Evolutionary conservation across 176 grass and related monocot species (phyloP).

Genomic region (Musa schizocarpa): DNA sequence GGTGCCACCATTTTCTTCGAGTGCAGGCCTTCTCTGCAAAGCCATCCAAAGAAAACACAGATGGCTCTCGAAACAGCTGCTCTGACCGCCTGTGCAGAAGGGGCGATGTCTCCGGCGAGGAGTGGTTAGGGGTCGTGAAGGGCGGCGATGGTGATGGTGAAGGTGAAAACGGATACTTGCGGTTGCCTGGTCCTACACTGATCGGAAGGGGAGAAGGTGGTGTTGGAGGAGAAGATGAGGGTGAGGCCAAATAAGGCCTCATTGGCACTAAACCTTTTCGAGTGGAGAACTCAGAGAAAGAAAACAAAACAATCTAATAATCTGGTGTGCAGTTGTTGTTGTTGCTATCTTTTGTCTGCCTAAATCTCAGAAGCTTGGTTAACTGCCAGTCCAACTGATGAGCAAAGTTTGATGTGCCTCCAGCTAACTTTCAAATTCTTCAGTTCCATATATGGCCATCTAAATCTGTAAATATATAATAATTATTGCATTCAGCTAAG

Average conservation of each 20-base stretch:
- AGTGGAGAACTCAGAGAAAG: neutral
- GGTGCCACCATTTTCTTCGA: constrained; percentile 4
- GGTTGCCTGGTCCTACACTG: constrained; percentile 36
- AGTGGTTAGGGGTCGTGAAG: constrained; percentile 16
- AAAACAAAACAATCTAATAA: neutral
- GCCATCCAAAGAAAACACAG: constrained; percentile 26
- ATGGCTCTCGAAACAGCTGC: neutral
- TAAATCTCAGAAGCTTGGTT: no score
- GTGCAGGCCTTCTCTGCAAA: neutral
- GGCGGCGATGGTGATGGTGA: constrained; percentile 31
- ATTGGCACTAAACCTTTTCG: neutral
- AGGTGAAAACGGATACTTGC: constrained; percentile 32
- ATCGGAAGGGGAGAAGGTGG: constrained; percentile 36
- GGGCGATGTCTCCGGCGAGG: constrained; percentile 17
- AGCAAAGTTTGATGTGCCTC: no score
- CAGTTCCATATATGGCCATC: no score
- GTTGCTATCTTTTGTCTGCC: no score
- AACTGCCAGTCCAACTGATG: no score
- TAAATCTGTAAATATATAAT: no score
- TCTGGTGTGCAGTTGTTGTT: no score
- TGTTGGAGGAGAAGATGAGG: constrained; percentile 32
- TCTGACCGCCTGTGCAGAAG: constrained; percentile 11
- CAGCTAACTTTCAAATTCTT: no score
- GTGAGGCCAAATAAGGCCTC: constrained; percentile 23
- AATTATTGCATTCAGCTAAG: no score